Percentiles rank a stretch among this genome's conserved stretches.
These are phyloP conservation scores for Vigna hirtella DNA, from an alignment of 306 rosid genomes.

Conservation along the genomic window DNA sequence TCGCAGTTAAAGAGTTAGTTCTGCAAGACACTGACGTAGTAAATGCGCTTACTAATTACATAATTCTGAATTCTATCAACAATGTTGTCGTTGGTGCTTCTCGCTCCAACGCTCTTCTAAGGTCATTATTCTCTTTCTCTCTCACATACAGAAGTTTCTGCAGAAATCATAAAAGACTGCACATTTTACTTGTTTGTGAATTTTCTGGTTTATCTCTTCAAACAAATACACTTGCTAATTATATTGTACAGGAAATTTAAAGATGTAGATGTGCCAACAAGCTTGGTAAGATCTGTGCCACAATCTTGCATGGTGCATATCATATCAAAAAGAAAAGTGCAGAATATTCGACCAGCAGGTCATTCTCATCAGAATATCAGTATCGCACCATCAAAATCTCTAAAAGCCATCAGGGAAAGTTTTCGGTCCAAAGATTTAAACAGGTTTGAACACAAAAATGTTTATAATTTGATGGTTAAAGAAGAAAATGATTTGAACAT, in stretches of 20 bases:
- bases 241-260: constrained; percentile 65
- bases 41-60: constrained; percentile 58
- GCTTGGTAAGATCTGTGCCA: constrained; percentile 66
- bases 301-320: constrained; percentile 67
- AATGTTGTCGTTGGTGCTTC: constrained; percentile 80
- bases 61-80: constrained; percentile 53
- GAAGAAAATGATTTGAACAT: too few relatives aligned
- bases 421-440: constrained; percentile 32
- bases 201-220: neutral
- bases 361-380: constrained; percentile 27
- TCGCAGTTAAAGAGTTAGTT: constrained; percentile 69
- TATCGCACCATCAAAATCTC: constrained; percentile 31
- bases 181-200: too few relatives aligned
- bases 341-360: constrained; percentile 45
- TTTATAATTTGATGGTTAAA: too few relatives aligned
- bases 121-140: constrained; percentile 47
- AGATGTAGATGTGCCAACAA: constrained; percentile 65
- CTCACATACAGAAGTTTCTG: neutral
- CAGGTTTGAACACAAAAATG: constrained; percentile 38
- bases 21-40: constrained; percentile 71
- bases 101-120: constrained; percentile 55
- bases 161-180: too few relatives aligned
- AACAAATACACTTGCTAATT: neutral
- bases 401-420: neutral
- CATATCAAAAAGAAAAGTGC: constrained; percentile 73